Base-by-base conservation (phyloP, 140 eudicot species). In the Ambrosia hybrid region DNA sequence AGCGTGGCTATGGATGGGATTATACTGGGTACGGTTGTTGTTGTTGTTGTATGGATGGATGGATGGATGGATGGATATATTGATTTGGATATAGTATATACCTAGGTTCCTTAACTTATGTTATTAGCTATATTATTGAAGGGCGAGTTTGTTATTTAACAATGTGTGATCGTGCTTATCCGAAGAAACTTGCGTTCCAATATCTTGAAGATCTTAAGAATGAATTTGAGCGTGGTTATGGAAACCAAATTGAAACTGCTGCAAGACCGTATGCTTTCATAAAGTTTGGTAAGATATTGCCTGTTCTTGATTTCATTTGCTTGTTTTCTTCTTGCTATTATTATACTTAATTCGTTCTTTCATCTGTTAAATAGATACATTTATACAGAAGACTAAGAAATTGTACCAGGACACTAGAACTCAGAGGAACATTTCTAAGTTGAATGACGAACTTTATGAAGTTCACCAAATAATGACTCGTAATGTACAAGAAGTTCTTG, bases 381-480 rank as follows among this genome's bases (percentile, higher is more conserved):
- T 94, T 77, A 94, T 94, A 77, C 97, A 88, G 82, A 90, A 82
- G 80, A 90, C 97, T 21, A 94, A 90, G 88, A 94, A 94, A 67
- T 52, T 94, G 87, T 94, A 94, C 82, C 97, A 90, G 91, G 99
- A 94, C 84, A 94, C 97, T 45, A 86, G 91, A 79, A 88, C 97
- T 77, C 99, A 94, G 70, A 74, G 99, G 78, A 94, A 94, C 78
- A 90, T 94, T 53, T n/a, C 97, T 68, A 94, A 94, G 88, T 66
- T 94, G 83, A 94, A 90, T 78, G 99, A 94, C 86, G 99, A 94
- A 84, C 97, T 90, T 2, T 88, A 90, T 82, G 99, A 94, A 88
- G 97, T 94, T 74, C 99, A 90, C 86, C 99, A 94, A 78, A 94
- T 94, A 55, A 94, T 90, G 99, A 94, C 99, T 56, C 97, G 99